Evolutionary conservation across 2,329 filamentous ascomycete species (phyloP).

Genomic region (Sclerotiophoma versabilis): DNA sequence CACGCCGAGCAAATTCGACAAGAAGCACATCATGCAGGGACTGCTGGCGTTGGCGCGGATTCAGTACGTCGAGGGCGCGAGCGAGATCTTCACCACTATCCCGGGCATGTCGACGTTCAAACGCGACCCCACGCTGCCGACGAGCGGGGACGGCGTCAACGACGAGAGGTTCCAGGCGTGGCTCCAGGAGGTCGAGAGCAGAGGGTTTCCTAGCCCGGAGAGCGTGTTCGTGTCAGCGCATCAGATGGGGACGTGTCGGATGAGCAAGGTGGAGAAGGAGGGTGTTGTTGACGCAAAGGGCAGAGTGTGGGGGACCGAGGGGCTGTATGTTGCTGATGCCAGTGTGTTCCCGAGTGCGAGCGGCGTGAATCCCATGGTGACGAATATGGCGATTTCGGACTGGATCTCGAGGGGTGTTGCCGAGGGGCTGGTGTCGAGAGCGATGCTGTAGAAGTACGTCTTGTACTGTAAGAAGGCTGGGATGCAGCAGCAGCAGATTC

Average conservation of each 20-base stretch:
- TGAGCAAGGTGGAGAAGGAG: constrained; percentile 62
- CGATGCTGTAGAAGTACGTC: constrained; percentile 13
- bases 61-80: constrained; percentile 77
- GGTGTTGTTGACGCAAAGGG: constrained; percentile 55
- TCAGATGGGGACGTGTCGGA: constrained; percentile 81
- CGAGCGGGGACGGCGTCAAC: constrained; percentile 56
- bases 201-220: constrained; percentile 58
- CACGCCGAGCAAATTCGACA: constrained; percentile 73
- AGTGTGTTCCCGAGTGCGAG: constrained; percentile 79
- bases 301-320: constrained; percentile 68
- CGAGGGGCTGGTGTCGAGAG: constrained; percentile 31
- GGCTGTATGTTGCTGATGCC: constrained; percentile 74
- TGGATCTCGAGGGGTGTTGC: constrained; percentile 44
- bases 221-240: constrained; percentile 73
- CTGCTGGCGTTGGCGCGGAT: constrained; percentile 76
- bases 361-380: constrained; percentile 84
- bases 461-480: no score
- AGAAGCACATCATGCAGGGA: constrained; percentile 74
- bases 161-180: constrained; percentile 68
- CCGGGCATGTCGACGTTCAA: constrained; percentile 70
- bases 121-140: constrained; percentile 43
- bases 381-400: constrained; percentile 64
- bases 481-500: no score
- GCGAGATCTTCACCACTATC: constrained; percentile 75
- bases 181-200: constrained; percentile 62